These are phyloP conservation scores for Fagus sylvatica DNA, from an alignment of 306 rosid species.

Conservation along the genomic window DNA sequence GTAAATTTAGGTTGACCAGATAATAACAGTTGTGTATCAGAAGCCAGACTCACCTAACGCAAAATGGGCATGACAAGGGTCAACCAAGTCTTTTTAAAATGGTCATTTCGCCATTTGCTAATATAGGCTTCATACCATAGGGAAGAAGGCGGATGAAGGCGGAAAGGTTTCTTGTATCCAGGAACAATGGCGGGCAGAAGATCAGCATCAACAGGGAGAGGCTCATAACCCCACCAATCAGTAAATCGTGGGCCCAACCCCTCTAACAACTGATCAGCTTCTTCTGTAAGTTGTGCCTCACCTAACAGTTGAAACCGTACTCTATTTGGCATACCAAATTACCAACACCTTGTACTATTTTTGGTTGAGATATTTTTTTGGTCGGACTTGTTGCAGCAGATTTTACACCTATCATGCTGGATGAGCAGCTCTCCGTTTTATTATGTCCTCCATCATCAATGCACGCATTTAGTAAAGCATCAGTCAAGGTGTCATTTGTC, in stretches of 20 bases:
- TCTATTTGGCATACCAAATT: conserved; percentile 66
- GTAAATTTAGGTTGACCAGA: conserved; percentile 20
- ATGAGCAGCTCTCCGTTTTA: conserved; percentile 27
- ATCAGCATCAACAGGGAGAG: conserved; percentile 89
- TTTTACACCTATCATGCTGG: conserved; percentile 36
- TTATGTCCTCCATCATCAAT: conserved; percentile 26
- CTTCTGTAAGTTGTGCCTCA: conserved; percentile 71
- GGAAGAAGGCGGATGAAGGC: conserved; percentile 99
- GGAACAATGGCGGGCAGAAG: conserved; percentile 74
- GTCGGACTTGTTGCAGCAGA: conserved; percentile 32
- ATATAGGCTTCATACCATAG: conserved; percentile 75
- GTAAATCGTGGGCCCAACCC: conserved; percentile 88
- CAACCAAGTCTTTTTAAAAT: conserved; percentile 74
- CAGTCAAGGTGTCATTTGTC: conserved; percentile 28
- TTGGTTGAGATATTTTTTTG: conserved; percentile 29
- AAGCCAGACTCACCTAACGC: conserved; percentile 70
- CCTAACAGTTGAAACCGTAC: conserved; percentile 84
- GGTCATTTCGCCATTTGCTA: conserved; percentile 93
- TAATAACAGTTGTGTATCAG: conserved; percentile 12
- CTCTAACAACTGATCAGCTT: conserved; percentile 68
- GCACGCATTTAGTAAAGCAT: conserved; percentile 32
- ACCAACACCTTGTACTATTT: conserved; percentile 73
- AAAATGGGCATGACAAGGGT: conserved; percentile 83
- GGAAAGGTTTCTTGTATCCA: conserved; percentile 80
- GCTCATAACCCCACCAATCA: no score